Conservation (phyloP, 2,329 filamentous ascomycete species). For the Sphaceloma murrayae region DNA sequence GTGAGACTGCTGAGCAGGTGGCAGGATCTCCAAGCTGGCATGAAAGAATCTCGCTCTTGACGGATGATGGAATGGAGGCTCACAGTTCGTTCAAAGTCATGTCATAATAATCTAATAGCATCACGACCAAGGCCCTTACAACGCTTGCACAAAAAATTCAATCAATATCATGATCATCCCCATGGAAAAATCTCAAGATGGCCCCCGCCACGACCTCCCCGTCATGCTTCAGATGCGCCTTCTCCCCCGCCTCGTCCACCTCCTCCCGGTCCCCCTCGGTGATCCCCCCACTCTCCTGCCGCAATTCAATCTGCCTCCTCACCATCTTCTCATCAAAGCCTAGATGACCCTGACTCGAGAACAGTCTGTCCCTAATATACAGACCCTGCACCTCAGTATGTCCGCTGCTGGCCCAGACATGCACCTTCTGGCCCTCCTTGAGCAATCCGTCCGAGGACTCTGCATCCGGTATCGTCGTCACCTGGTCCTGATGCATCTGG, state of each 20-base stretch:
- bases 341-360: constrained; percentile 40
- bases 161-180: constrained; percentile 37
- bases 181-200: constrained; percentile 40
- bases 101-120: too few relatives aligned
- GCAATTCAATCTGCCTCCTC: constrained; percentile 36
- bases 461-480: constrained; percentile 29
- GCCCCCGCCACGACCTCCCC: constrained; percentile 32
- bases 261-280: constrained; percentile 30
- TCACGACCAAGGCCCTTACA: too few relatives aligned
- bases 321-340: constrained; percentile 41
- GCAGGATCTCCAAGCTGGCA: too few relatives aligned
- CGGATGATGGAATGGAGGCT: too few relatives aligned
- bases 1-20: too few relatives aligned
- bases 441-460: constrained; percentile 29
- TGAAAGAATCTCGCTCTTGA: too few relatives aligned
- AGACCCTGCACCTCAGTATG: constrained; percentile 38
- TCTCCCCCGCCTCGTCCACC: constrained; percentile 32
- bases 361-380: constrained; percentile 38
- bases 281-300: constrained; percentile 36
- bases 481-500: constrained; percentile 42
- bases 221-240: constrained; percentile 33
- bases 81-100: too few relatives aligned
- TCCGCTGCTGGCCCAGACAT: constrained; percentile 41
- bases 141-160: constrained; percentile 30
- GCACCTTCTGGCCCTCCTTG: constrained; percentile 34